A percentile compares a stretch with the other conserved stretches of the same genome.
Evolutionary conservation across 768 basidiomycete genomes (phyloP).

Genomic region (Thelephora ganbajun): DNA sequence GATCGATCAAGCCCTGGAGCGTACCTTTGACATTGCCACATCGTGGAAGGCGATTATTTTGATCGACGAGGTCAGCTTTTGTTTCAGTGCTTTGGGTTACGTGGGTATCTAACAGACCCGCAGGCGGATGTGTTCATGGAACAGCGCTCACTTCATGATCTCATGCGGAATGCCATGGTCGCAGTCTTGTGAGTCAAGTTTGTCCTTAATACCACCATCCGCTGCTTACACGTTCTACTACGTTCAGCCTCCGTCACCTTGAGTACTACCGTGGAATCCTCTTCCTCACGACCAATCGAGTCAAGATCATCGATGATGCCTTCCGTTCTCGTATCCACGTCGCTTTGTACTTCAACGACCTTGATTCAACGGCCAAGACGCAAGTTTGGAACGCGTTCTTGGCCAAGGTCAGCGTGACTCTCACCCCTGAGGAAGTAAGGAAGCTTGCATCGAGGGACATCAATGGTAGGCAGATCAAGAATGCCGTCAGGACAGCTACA

Average conservation of each 20-base stretch:
- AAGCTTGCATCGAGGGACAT: constrained; percentile 35
- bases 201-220: background rate
- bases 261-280: constrained; percentile 22
- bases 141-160: constrained; percentile 46
- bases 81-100: background rate
- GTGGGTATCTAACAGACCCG: background rate
- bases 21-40: constrained; percentile 19
- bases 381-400: constrained; percentile 56
- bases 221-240: constrained; percentile 19
- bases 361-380: constrained; percentile 34
- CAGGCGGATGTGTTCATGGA: constrained; percentile 60
- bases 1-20: constrained; percentile 16
- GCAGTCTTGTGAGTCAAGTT: constrained; percentile 31
- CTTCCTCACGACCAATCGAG: constrained; percentile 26
- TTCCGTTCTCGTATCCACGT: constrained; percentile 16
- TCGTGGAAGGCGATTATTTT: constrained; percentile 22
- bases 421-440: constrained; percentile 29
- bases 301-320: constrained; percentile 24
- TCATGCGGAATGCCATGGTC: constrained; percentile 60
- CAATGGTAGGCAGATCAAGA: constrained; percentile 60
- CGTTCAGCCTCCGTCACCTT: constrained; percentile 3
- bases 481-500: constrained; percentile 50
- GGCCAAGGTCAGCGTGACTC: constrained; percentile 24
- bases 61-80: constrained; percentile 13
- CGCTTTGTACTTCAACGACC: constrained; percentile 46